These are phyloP conservation scores for Trichosporon coremiiforme DNA, from an alignment of 1,284 basidiomycete genomes.

Conservation along the genomic window DNA sequence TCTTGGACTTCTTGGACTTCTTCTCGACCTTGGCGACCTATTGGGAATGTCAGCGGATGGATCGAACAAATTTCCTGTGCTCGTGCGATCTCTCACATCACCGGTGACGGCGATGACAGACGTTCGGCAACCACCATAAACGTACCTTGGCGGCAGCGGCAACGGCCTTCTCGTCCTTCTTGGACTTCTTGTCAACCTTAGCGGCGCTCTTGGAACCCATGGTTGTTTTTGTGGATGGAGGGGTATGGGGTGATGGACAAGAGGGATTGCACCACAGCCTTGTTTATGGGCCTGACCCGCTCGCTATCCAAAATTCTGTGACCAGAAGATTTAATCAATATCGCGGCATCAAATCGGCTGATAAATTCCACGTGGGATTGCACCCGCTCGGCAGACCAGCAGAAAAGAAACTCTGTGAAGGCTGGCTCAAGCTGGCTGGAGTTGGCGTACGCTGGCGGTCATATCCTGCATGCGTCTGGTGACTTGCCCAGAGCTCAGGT, in stretches of 20 bases:
- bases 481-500: neutral
- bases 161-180: slow-evolving; percentile 26
- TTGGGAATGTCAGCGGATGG: neutral
- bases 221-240: slow-evolving; percentile 7
- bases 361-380: neutral
- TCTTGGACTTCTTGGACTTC: slow-evolving; percentile 56
- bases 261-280: neutral
- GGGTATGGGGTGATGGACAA: slow-evolving; percentile 8
- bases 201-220: slow-evolving; percentile 16
- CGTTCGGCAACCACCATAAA: neutral
- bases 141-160: slow-evolving; percentile 26
- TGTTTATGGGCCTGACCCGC: slow-evolving; percentile 10
- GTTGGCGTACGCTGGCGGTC: neutral
- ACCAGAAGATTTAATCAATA: slow-evolving; percentile 11
- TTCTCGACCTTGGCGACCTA: slow-evolving; percentile 28
- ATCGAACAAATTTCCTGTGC: neutral
- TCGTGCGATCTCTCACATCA: slow-evolving; percentile 9
- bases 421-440: neutral
- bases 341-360: slow-evolving; percentile 1
- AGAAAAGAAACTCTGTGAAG: neutral
- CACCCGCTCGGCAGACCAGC: neutral
- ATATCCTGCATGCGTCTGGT: neutral
- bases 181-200: slow-evolving; percentile 40
- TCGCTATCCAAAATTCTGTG: slow-evolving; percentile 7
- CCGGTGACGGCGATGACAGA: neutral